A percentile compares a stretch with the other conserved stretches of the same genome.
Evolutionary conservation across 2,329 filamentous ascomycete species (phyloP).

Genomic region (Elsinoe necatrix): DNA sequence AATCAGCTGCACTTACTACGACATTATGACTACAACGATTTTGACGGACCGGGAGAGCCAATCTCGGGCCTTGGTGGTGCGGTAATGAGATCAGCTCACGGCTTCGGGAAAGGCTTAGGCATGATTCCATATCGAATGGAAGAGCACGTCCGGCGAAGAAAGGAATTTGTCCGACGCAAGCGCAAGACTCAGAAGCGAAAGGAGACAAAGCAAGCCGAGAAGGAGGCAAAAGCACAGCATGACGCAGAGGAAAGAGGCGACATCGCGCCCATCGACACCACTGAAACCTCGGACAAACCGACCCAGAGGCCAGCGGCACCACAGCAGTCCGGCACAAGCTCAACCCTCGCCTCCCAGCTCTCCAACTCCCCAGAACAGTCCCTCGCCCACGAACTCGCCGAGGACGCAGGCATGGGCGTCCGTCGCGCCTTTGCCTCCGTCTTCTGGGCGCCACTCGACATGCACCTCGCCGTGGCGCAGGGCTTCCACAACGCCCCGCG

Average conservation of each 20-base stretch:
- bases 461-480: slow-evolving; percentile 71
- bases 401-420: slow-evolving; percentile 59
- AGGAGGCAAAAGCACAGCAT: slow-evolving; percentile 10
- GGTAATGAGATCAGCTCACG: slow-evolving; percentile 49
- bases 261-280: background rate
- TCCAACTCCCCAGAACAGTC: slow-evolving; percentile 25
- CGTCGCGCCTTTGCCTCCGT: slow-evolving; percentile 66
- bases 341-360: slow-evolving; percentile 23
- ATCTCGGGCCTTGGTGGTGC: slow-evolving; percentile 58
- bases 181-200: slow-evolving; percentile 24
- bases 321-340: slow-evolving; percentile 20
- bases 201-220: slow-evolving; percentile 18
- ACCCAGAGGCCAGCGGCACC: slow-evolving; percentile 18
- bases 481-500: slow-evolving; percentile 83
- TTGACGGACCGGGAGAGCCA: slow-evolving; percentile 66
- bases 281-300: background rate
- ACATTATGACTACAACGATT: slow-evolving; percentile 68
- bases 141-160: slow-evolving; percentile 44
- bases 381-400: slow-evolving; percentile 34
- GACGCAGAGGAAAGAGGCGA: background rate
- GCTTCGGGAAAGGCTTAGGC: slow-evolving; percentile 54
- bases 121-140: slow-evolving; percentile 54
- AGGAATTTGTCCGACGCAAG: slow-evolving; percentile 25
- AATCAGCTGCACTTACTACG: slow-evolving; percentile 55
- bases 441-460: slow-evolving; percentile 73